phyloP scores from a whole-genome alignment of 495 filamentous ascomycete genomes.

The Podospora fimiseda region DNA sequence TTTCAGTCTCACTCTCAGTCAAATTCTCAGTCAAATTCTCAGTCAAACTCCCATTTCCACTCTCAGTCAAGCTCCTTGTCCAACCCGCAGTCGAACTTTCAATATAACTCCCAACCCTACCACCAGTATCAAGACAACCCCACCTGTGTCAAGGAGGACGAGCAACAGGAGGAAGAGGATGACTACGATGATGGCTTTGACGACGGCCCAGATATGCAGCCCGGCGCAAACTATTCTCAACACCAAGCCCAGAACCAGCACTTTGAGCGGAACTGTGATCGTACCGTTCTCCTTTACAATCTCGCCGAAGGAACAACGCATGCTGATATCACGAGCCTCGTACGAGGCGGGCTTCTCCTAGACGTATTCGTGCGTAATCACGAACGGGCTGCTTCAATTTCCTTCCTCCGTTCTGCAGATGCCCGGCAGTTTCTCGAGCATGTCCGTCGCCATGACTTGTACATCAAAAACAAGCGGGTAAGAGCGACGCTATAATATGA shows the following conservation, averaged over 20 bases:
- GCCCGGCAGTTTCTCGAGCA: slow-evolving; percentile 60
- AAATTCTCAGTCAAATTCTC: no score
- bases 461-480: slow-evolving; percentile 63
- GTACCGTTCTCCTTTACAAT: slow-evolving; percentile 58
- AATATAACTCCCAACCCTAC: background rate
- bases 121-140: slow-evolving; percentile 11
- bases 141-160: no score
- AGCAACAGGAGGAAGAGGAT: slow-evolving; percentile 21
- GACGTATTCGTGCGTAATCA: slow-evolving; percentile 60
- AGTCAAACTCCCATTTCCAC: no score
- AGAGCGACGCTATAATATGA: no score
- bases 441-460: slow-evolving; percentile 60
- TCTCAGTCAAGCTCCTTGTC: no score
- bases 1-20: no score
- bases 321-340: slow-evolving; percentile 56
- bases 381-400: slow-evolving; percentile 59
- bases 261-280: slow-evolving; percentile 42
- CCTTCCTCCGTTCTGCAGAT: slow-evolving; percentile 60
- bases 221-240: slow-evolving; percentile 17
- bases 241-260: slow-evolving; percentile 17
- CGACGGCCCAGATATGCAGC: slow-evolving; percentile 17
- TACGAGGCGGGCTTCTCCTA: slow-evolving; percentile 64
- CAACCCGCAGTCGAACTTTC: no score
- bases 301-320: slow-evolving; percentile 60
- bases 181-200: slow-evolving; percentile 18